phyloP scores from a whole-genome alignment of 2,329 filamentous ascomycete genomes.

The Monosporascus sp. region DNA sequence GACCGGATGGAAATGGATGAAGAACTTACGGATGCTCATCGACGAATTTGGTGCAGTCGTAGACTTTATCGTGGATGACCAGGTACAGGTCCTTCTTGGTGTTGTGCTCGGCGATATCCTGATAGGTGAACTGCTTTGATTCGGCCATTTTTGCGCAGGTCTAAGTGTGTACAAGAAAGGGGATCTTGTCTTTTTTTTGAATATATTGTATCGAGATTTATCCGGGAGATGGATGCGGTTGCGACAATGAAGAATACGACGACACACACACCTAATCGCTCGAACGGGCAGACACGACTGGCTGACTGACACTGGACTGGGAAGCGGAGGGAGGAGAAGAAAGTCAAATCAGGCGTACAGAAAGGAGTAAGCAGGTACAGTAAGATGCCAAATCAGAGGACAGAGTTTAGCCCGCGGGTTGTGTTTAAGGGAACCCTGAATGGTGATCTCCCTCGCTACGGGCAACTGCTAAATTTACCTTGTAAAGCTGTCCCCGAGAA shows the following conservation, averaged over 20 bases:
- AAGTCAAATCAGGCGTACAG: neutral
- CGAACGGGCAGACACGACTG: neutral
- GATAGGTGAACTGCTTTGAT: slow-evolving; percentile 60
- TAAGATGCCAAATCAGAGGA: neutral
- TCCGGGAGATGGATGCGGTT: neutral
- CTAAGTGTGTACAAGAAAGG: no score
- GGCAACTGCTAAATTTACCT: neutral
- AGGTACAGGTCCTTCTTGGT: slow-evolving; percentile 91
- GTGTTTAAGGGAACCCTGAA: neutral
- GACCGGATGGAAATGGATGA: neutral
- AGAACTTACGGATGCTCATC: slow-evolving; percentile 85
- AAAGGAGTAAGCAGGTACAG: neutral
- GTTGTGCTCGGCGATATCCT: slow-evolving; percentile 80
- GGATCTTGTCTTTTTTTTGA: neutral
- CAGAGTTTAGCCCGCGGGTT: no score
- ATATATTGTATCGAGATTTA: neutral
- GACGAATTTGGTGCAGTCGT: slow-evolving; percentile 81
- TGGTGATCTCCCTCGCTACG: neutral
- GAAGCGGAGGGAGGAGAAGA: neutral
- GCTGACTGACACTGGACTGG: neutral
- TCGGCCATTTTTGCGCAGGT: slow-evolving; percentile 31
- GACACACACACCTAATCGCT: neutral
- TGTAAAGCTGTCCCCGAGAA: neutral
- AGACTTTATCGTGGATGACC: slow-evolving; percentile 95
- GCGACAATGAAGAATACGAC: neutral